A percentile compares a stretch with the other conserved stretches of the same genome.
Evolutionary conservation across 169 alveolate species (phyloP).

Genomic region (Perkinsus olseni): DNA sequence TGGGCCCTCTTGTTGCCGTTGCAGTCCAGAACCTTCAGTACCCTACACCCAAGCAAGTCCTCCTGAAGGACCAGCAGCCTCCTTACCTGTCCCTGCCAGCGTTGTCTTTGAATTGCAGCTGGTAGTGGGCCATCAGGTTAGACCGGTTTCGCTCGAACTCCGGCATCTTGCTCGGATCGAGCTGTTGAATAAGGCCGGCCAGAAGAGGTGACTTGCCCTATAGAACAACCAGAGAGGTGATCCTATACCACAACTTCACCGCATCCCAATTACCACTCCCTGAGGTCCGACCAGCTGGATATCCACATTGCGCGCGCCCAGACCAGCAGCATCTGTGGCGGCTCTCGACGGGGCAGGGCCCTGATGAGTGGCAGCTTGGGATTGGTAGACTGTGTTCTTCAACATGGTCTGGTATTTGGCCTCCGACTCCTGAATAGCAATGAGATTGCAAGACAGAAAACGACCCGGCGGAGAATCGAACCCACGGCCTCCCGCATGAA

Average conservation of each 20-base stretch:
- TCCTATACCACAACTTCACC: background rate
- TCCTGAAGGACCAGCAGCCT: no score
- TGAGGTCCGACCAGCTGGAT: background rate
- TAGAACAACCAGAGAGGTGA: background rate
- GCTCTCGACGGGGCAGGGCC: background rate
- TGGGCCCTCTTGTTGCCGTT: background rate
- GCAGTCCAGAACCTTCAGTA: background rate
- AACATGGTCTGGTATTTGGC: background rate
- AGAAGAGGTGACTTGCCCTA: background rate
- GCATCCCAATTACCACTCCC: background rate
- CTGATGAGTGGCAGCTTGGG: background rate
- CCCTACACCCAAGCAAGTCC: background rate
- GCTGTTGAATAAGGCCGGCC: constrained; percentile 1
- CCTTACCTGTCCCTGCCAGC: background rate
- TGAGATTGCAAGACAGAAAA: background rate
- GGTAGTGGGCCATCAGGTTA: background rate
- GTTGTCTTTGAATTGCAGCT: background rate
- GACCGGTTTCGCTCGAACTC: background rate
- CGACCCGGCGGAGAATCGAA: background rate
- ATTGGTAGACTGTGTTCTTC: background rate
- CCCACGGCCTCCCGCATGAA: background rate
- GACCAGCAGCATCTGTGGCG: background rate
- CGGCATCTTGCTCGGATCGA: background rate
- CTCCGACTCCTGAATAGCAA: background rate
- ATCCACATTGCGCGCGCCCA: background rate